phyloP scores from a whole-genome alignment of 352 stramenopile species.

The Globisporangium alternatum region DNA sequence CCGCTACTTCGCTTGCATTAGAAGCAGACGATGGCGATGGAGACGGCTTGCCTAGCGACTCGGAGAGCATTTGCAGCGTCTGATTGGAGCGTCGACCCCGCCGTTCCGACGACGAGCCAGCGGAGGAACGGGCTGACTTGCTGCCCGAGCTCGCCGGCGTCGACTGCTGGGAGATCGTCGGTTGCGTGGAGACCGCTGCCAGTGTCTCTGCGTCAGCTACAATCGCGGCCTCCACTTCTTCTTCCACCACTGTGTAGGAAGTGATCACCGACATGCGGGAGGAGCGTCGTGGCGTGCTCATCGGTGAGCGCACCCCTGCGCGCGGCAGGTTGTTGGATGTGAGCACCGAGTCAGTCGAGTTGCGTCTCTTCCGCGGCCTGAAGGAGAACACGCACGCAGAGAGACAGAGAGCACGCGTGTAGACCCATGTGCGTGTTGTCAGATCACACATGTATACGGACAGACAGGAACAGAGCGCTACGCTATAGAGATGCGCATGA shows the following conservation, averaged over 20 bases:
- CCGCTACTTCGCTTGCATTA: background rate
- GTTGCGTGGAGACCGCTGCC: background rate
- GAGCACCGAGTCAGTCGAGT: slow-evolving; percentile 4
- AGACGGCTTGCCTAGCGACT: slow-evolving; percentile 21
- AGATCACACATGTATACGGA: background rate
- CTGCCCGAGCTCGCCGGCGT: background rate
- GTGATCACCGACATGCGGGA: background rate
- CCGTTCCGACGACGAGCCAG: slow-evolving; percentile 24
- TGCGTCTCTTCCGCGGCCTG: slow-evolving; percentile 5
- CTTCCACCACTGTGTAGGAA: background rate
- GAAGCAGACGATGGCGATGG: background rate
- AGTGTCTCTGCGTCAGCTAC: background rate
- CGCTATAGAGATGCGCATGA: background rate
- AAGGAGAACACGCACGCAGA: background rate
- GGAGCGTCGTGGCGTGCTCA: slow-evolving; percentile 1
- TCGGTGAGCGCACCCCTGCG: background rate
- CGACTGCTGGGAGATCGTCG: background rate
- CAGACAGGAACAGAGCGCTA: background rate
- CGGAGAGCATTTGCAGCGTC: slow-evolving; percentile 19
- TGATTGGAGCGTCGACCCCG: slow-evolving; percentile 17
- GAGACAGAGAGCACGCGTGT: background rate
- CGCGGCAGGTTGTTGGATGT: slow-evolving; percentile 5
- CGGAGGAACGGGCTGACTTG: slow-evolving; percentile 14
- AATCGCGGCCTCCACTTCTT: background rate
- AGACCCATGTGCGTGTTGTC: background rate